These are phyloP conservation scores for Coccomyxa sp. DNA, from an alignment of 139 green algal species.

Conservation along the genomic window DNA sequence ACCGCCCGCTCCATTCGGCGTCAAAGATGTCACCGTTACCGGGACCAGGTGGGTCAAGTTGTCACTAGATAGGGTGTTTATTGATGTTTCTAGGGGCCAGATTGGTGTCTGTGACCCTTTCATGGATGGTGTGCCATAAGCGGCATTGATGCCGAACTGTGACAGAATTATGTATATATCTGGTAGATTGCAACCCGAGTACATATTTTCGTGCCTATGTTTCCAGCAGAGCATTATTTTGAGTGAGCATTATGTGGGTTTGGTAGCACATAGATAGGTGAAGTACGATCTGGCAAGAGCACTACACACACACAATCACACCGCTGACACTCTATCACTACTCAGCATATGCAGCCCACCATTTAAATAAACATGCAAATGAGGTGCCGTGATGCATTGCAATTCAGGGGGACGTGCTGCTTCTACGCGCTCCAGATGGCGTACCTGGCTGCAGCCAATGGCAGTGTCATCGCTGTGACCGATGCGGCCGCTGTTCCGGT, in stretches of 20 bases:
- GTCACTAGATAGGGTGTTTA: background rate
- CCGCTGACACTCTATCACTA: background rate
- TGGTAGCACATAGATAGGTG: too few relatives aligned
- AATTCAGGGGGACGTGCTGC: slow-evolving; percentile 12
- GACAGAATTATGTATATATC: background rate
- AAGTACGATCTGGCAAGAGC: too few relatives aligned
- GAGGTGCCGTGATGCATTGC: background rate
- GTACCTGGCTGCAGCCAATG: slow-evolving; percentile 5
- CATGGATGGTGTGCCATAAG: background rate
- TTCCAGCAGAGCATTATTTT: too few relatives aligned
- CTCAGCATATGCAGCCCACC: background rate
- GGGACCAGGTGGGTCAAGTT: background rate
- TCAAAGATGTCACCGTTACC: background rate
- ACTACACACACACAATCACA: background rate
- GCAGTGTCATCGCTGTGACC: slow-evolving; percentile 9
- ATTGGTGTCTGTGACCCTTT: background rate
- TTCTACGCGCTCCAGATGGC: slow-evolving; percentile 15
- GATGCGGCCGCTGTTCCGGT: background rate
- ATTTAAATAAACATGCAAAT: background rate
- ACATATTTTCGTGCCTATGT: too few relatives aligned
- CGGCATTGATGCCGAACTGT: background rate
- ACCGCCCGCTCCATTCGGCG: background rate
- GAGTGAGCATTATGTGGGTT: too few relatives aligned
- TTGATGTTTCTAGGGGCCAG: background rate
- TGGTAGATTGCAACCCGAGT: background rate